phyloP scores from a whole-genome alignment of 306 rosid species.

The Rosa chinensis region DNA sequence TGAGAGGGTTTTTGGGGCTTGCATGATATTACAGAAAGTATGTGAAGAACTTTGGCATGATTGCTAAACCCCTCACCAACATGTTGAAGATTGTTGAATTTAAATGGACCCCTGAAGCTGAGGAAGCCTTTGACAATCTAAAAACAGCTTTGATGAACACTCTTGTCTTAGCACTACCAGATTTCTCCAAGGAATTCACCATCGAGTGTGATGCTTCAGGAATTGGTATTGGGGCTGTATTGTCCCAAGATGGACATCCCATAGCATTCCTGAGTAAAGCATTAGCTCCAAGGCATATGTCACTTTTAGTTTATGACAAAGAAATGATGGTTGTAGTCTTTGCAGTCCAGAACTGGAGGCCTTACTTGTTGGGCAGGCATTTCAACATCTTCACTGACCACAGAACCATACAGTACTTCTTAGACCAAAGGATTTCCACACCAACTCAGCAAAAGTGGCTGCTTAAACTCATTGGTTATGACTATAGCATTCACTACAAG shows the following conservation, averaged over 20 bases:
- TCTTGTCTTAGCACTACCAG: not conserved
- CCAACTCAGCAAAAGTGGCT: not conserved
- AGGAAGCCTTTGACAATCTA: not conserved
- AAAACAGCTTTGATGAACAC: not conserved
- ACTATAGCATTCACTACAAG: not conserved
- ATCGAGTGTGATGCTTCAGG: conserved; percentile 1
- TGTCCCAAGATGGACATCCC: not conserved
- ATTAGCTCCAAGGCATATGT: not conserved
- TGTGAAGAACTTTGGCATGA: not conserved
- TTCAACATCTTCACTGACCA: not conserved
- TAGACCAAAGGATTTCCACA: not conserved
- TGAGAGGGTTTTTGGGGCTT: not conserved
- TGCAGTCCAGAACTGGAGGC: not conserved
- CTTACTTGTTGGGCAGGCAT: not conserved
- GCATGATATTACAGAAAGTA: not conserved
- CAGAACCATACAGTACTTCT: not conserved
- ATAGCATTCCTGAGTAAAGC: not conserved
- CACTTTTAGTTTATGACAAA: not conserved
- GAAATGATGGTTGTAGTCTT: not conserved
- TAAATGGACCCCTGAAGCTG: not conserved
- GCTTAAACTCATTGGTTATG: not conserved
- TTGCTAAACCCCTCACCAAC: not conserved
- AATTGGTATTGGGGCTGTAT: not conserved
- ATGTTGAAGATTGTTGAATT: not conserved
- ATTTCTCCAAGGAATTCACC: not conserved